Evolutionary conservation across 176 grass and related monocot species (phyloP), one percentile per base, ranked within the genome.

Genomic region (Ampelocalamus luodianensis): DNA sequence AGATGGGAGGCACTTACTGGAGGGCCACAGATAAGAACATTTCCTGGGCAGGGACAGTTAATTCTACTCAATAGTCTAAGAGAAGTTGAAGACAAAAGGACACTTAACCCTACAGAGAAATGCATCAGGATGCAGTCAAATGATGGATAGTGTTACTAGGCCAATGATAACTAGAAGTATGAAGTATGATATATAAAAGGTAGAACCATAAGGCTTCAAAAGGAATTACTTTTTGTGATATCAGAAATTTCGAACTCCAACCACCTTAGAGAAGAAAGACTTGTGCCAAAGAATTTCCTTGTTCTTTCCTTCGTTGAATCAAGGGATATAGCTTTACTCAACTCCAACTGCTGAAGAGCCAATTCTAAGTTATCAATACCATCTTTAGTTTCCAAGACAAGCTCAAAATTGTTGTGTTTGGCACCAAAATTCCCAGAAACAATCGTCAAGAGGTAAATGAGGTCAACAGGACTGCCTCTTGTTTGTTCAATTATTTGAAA

Each of bases 21-120:
- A 92, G 92, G 88, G 16, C 94, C 94, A 87, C 87, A 83, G 60
- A 97, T 80, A 90, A 97, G 90, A 76, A 97, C 87, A 85, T 97
- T 79, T 63, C 94, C 94, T 39, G 91, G 91, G 51, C 84, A 73
- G 72, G 94, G 85, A 45, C 81, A 88, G 65, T 88, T 88, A 58
- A 94, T 75, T 68, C 54, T 81, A 46, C 18, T 79, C 55, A 92
- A 79, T 64, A 89, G 89, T 62, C 83, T 97, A 44, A 86, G 62
- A 86, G 85, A 88, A 78, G 78, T 74, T 71, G 85, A 74, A 1
- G 91, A 97, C 77, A 97, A 76, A 80, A 78, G 12, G 6, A 88
- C 69, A 73, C 68, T 58, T 82, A 86, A 72, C 68, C 91, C 91
- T 93, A 82, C 81, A 84, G 64, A 68, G 59, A 77, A 29, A 26